Evolutionary conservation across 139 green algal species (phyloP).

Genomic region (Axilococcus clingmanii): DNA sequence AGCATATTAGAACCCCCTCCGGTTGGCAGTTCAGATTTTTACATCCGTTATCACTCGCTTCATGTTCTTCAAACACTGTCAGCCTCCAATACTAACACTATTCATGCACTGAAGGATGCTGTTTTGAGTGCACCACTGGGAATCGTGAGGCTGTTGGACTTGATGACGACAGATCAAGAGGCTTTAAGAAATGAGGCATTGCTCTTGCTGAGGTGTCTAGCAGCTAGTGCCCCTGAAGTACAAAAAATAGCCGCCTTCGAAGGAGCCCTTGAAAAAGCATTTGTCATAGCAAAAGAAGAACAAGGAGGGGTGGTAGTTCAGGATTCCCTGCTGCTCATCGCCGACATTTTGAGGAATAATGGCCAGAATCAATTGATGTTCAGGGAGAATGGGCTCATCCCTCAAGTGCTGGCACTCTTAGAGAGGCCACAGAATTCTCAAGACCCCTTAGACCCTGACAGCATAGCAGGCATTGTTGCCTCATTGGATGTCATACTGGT

Average conservation of each 20-base stretch:
- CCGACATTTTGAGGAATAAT: constrained; percentile 72
- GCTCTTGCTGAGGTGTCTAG: constrained; percentile 65
- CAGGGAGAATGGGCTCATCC: no score
- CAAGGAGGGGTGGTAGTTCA: constrained; percentile 65
- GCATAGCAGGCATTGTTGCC: no score
- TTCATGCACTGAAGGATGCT: constrained; percentile 32
- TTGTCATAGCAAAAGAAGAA: constrained; percentile 46
- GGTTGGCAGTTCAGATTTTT: no score
- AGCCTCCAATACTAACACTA: constrained; percentile 1
- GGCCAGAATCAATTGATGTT: constrained; percentile 75
- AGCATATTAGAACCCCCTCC: no score
- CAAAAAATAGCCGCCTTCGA: constrained; percentile 87
- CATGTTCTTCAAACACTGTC: not conserved
- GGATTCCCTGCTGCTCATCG: constrained; percentile 81
- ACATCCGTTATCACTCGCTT: not conserved
- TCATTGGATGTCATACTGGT: no score
- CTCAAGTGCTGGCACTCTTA: no score
- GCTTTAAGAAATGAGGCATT: constrained; percentile 74
- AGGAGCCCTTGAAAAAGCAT: constrained; percentile 74
- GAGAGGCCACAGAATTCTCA: no score
- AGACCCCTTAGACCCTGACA: no score
- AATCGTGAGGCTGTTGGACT: constrained; percentile 76
- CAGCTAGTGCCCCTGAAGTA: constrained; percentile 49
- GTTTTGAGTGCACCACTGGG: constrained; percentile 65
- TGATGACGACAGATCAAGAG: constrained; percentile 70